These are phyloP conservation scores for Colletotrichum sp. DNA, from an alignment of 2,329 filamentous ascomycete genomes.

Conservation along the genomic window DNA sequence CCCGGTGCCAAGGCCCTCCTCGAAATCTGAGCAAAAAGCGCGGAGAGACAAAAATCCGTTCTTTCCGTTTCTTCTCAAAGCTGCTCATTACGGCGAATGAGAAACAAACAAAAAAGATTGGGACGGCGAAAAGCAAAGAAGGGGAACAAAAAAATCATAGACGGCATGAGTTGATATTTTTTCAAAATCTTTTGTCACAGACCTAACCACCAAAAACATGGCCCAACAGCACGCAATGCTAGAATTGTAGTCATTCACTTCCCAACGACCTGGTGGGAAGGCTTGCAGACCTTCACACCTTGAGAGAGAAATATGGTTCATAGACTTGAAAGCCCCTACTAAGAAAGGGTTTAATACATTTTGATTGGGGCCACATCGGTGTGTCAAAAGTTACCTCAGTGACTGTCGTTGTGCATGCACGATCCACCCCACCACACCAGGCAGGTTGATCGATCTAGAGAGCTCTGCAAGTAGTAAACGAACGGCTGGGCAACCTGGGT, in stretches of 20 bases:
- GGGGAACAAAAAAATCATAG: not conserved
- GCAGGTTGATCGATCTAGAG: not conserved
- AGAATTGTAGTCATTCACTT: not conserved
- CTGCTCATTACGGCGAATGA: not conserved
- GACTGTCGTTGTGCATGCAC: not conserved
- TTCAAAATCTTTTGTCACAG: not conserved
- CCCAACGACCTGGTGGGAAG: not conserved
- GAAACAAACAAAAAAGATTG: not conserved
- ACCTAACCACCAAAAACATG: not conserved
- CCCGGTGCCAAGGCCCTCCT: slow-evolving; percentile 80
- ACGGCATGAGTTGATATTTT: not conserved
- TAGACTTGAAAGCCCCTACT: not conserved
- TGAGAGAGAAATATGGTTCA: not conserved
- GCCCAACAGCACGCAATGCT: not conserved
- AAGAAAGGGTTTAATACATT: not conserved
- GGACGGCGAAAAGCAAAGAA: not conserved
- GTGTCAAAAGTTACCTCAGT: not conserved
- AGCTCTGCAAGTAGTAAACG: not conserved
- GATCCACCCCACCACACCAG: not conserved
- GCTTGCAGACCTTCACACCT: not conserved
- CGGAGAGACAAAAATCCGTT: not conserved
- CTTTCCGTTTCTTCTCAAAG: not conserved
- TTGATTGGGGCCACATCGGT: not conserved
- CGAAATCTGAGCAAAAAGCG: slow-evolving; percentile 23
- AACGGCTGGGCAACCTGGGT: not conserved